Percentiles rank a stretch among this genome's conserved stretches.
Conservation (phyloP, 2,329 filamentous ascomycete genomes). For the Lithohypha guttulata region DNA sequence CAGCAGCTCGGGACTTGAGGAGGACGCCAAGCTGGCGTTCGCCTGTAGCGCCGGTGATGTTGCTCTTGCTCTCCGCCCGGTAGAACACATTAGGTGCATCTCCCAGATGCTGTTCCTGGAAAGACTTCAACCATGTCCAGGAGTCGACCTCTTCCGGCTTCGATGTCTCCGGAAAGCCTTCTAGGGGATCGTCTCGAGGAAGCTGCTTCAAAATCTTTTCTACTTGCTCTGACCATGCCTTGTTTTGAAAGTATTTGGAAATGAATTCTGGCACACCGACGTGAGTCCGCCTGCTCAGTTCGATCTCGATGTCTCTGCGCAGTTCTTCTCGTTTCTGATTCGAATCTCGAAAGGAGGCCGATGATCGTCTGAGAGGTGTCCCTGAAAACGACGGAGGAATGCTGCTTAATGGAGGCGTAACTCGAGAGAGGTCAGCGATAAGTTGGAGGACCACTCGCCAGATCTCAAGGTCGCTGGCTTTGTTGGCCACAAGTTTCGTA, state of each 20-base stretch:
- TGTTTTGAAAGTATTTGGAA: not conserved
- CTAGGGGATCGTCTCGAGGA: not conserved
- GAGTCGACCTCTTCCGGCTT: not conserved
- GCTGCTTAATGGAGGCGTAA: constrained; percentile 11
- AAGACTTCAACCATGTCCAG: not conserved
- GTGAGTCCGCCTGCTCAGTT: not conserved
- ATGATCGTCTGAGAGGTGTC: not conserved
- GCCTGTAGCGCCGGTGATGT: constrained; percentile 24
- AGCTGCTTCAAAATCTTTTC: not conserved
- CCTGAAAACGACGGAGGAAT: not conserved
- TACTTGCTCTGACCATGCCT: not conserved
- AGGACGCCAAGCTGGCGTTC: constrained; percentile 28
- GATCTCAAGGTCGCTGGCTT: constrained; percentile 13
- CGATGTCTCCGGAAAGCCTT: not conserved
- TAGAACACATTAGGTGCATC: not conserved
- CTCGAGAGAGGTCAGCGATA: constrained; percentile 9
- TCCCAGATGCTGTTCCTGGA: not conserved
- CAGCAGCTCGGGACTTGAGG: not conserved
- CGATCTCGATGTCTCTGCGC: not conserved
- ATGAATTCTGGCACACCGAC: not conserved
- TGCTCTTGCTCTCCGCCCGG: not conserved
- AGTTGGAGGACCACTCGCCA: constrained; percentile 13
- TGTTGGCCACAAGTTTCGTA: constrained; percentile 12
- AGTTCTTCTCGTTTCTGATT: constrained; percentile 1
- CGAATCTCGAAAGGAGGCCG: not conserved